Conservation (phyloP, 164 flowering plant species). For the Umbellularia californica region DNA sequence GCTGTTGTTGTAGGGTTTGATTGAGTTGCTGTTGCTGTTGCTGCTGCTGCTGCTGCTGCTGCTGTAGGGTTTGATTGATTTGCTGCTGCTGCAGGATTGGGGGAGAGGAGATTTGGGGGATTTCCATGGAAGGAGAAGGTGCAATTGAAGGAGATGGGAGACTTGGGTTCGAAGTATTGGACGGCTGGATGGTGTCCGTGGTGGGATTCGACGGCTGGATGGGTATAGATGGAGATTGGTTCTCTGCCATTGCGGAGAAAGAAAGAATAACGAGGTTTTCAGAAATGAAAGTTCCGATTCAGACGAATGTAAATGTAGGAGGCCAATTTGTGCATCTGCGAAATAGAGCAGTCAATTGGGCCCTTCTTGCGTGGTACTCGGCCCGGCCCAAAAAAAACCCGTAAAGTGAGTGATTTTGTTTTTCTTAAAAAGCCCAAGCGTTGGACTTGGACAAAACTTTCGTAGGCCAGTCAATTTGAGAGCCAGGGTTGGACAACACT, state of each 20-base stretch:
- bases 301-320: too few species aligned
- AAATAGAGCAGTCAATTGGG: too few species aligned
- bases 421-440: too few species aligned
- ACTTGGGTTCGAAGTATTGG: conserved; percentile 17
- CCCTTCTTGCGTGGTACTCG: too few species aligned
- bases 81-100: conserved; percentile 21
- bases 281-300: too few species aligned
- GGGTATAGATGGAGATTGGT: conserved; percentile 20
- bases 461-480: too few species aligned
- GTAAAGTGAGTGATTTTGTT: too few species aligned
- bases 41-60: not conserved
- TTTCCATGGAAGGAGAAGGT: conserved; percentile 34
- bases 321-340: too few species aligned
- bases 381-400: too few species aligned
- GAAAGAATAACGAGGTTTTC: not conserved
- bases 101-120: conserved; percentile 42
- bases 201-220: conserved; percentile 12
- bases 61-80: conserved; percentile 2
- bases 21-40: conserved; percentile 20
- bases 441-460: too few species aligned
- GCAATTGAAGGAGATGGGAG: conserved; percentile 22
- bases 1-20: conserved; percentile 2
- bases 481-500: too few species aligned
- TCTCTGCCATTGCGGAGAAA: conserved; percentile 15
- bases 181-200: conserved; percentile 13